A percentile compares a stretch with the other conserved stretches of the same genome.
phyloP scores from a whole-genome alignment of 2,329 filamentous ascomycete genomes.

The Beauveria brongniartii region DNA sequence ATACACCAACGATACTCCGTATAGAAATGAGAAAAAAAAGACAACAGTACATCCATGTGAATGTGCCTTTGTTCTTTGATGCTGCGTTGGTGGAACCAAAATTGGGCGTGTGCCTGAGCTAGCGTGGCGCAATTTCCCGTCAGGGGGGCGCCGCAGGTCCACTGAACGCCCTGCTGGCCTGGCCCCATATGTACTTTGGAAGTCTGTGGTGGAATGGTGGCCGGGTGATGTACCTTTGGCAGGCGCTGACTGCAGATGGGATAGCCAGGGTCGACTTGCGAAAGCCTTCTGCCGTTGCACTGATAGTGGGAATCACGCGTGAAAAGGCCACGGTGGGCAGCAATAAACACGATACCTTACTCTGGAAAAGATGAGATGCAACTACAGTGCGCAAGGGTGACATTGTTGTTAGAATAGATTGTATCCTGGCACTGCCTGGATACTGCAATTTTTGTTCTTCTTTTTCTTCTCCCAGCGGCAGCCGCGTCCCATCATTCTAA shows the following conservation, averaged over 20 bases:
- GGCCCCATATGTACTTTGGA: background rate
- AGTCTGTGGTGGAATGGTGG: background rate
- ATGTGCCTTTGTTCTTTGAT: background rate
- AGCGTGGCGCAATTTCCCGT: constrained; percentile 5
- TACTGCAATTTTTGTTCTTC: background rate
- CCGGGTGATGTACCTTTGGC: background rate
- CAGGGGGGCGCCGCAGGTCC: background rate
- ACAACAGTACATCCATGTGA: background rate
- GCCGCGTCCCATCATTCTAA: background rate
- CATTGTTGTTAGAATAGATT: background rate
- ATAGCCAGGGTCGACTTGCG: background rate
- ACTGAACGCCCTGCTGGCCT: background rate
- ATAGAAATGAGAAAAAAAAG: background rate
- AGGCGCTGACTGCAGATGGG: background rate
- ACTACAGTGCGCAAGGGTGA: background rate
- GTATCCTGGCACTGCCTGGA: background rate
- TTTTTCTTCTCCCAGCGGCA: background rate
- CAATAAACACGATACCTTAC: background rate
- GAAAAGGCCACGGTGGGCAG: background rate
- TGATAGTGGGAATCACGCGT: background rate
- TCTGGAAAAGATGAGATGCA: background rate
- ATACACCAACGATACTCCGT: too few relatives aligned
- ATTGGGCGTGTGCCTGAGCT: background rate
- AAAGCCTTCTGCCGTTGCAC: background rate
- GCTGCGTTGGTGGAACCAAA: background rate